Conservation (phyloP, 305 asterid species). For the Rubia peregrina region DNA sequence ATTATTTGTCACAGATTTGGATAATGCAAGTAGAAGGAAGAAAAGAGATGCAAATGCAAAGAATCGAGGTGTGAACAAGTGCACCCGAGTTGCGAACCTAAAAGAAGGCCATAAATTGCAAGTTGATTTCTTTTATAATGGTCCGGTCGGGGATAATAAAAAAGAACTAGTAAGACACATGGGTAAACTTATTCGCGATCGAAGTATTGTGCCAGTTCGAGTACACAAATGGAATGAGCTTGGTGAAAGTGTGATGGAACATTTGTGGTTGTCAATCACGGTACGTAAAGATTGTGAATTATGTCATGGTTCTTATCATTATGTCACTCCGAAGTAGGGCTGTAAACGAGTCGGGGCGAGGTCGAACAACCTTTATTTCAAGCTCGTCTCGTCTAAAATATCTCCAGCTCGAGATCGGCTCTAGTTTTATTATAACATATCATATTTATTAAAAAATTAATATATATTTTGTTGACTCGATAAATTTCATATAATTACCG, state of each 20-base stretch:
- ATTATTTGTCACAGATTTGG: too few species aligned
- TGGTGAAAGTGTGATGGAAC: background rate
- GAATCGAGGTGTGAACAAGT: background rate
- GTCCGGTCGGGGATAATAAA: background rate
- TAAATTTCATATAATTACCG: too few species aligned
- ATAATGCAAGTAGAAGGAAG: background rate
- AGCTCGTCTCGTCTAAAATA: too few species aligned
- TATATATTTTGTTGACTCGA: too few species aligned
- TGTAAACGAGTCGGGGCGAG: too few species aligned
- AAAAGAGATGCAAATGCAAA: background rate
- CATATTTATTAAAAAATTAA: too few species aligned
- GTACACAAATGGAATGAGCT: background rate
- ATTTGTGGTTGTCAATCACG: background rate
- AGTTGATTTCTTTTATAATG: background rate
- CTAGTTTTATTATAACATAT: too few species aligned
- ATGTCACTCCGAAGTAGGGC: too few species aligned
- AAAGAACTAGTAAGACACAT: background rate
- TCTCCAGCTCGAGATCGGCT: too few species aligned
- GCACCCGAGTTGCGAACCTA: background rate
- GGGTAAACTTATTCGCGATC: background rate
- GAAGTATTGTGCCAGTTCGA: background rate
- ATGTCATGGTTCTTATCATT: too few species aligned
- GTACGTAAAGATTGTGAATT: background rate
- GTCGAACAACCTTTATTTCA: too few species aligned
- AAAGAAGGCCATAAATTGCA: background rate